Conservation (phyloP, 805 yeast species). For the Schwanniomyces sp. region DNA sequence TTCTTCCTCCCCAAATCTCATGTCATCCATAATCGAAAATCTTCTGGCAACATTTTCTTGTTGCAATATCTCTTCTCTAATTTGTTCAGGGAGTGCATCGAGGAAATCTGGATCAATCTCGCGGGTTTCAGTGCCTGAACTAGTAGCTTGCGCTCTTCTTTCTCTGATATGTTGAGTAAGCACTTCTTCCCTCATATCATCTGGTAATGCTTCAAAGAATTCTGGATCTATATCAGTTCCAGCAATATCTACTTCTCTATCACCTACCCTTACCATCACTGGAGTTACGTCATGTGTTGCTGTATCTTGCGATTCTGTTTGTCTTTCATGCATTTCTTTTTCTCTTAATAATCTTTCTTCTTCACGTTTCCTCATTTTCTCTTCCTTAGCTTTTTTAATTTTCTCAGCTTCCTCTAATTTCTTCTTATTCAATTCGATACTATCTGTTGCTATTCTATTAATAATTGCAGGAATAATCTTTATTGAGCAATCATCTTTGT, state of each 20-base stretch:
- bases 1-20: conserved; percentile 21
- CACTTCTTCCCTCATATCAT: conserved; percentile 90
- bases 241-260: conserved; percentile 75
- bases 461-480: conserved; percentile 36
- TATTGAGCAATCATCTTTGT: conserved; percentile 20
- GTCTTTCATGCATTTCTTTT: conserved; percentile 25
- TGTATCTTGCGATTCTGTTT: conserved; percentile 15
- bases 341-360: conserved; percentile 29
- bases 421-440: conserved; percentile 36
- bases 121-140: conserved; percentile 44
- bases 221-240: conserved; percentile 93
- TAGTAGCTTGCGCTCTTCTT: conserved; percentile 58
- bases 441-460: conserved; percentile 48
- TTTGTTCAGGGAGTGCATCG: conserved; percentile 71
- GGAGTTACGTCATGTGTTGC: conserved; percentile 39
- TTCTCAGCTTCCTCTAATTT: conserved; percentile 28
- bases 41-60: conserved; percentile 52
- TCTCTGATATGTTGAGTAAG: conserved; percentile 81
- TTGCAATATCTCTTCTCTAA: conserved; percentile 61
- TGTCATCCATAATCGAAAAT: conserved; percentile 23
- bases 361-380: conserved; percentile 23
- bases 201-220: conserved; percentile 86
- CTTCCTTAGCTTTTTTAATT: conserved; percentile 26
- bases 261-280: conserved; percentile 71
- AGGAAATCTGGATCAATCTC: conserved; percentile 81